Evolutionary conservation across 768 basidiomycete species (phyloP).

Genomic region (Tricholoma furcatifolium): DNA sequence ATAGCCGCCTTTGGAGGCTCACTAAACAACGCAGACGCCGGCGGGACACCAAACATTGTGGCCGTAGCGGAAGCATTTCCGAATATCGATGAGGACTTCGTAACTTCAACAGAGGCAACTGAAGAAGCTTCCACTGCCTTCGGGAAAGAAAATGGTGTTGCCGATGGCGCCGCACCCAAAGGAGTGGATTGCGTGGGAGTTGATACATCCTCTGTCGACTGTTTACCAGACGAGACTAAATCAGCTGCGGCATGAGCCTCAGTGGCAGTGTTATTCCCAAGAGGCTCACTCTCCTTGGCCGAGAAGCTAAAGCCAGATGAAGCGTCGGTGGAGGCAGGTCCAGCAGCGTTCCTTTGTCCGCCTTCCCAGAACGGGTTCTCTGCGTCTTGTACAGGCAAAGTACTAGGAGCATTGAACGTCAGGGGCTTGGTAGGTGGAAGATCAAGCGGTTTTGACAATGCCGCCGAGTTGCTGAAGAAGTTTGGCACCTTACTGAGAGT

Average conservation of each 20-base stretch:
- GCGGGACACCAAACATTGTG: neutral
- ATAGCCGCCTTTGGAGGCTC: constrained; percentile 1
- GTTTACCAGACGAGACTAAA: neutral
- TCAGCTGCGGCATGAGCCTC: too few relatives aligned
- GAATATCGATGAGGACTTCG: constrained; percentile 10
- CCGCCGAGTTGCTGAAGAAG: constrained; percentile 59
- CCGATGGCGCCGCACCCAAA: neutral
- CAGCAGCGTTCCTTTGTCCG: constrained; percentile 23
- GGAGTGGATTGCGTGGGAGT: neutral
- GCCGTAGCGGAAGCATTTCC: constrained; percentile 15
- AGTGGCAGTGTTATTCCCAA: too few relatives aligned
- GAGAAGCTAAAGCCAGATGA: constrained; percentile 7
- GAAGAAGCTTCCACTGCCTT: constrained; percentile 3
- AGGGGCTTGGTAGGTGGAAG: constrained; percentile 25
- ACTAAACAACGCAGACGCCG: neutral
- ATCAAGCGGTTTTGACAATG: constrained; percentile 40
- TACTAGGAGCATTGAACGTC: constrained; percentile 16
- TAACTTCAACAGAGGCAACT: neutral
- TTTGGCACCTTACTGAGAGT: constrained; percentile 45
- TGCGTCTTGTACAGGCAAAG: constrained; percentile 33
- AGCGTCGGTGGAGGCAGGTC: constrained; percentile 5
- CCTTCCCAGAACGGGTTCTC: constrained; percentile 47
- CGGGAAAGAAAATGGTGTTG: constrained; percentile 5
- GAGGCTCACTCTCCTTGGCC: neutral
- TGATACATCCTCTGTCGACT: neutral